phyloP scores from a whole-genome alignment of 345 rosid species.

The Gossypium turneri region DNA sequence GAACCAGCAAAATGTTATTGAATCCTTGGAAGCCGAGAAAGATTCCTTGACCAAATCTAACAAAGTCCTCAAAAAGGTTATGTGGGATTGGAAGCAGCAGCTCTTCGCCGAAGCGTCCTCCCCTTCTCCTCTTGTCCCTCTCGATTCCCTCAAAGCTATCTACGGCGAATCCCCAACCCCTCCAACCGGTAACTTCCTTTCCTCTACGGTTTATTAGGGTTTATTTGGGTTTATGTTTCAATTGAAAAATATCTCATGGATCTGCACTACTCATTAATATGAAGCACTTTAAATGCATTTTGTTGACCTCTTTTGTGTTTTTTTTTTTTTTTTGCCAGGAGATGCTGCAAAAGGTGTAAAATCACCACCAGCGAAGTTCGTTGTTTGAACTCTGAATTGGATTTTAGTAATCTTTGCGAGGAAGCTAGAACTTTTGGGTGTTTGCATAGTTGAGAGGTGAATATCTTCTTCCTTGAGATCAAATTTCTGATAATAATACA shows the following conservation, averaged over 20 bases:
- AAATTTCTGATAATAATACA: neutral
- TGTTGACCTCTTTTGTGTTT: neutral
- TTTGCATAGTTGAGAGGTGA: neutral
- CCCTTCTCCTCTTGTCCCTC: constrained; percentile 50
- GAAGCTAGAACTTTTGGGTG: neutral
- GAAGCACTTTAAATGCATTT: neutral
- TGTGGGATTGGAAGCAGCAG: constrained; percentile 93
- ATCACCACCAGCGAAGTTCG: constrained; percentile 26
- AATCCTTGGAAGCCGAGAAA: constrained; percentile 52
- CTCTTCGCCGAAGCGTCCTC: constrained; percentile 65
- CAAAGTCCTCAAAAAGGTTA: constrained; percentile 48
- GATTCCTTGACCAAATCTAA: constrained; percentile 50
- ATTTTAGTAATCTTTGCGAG: neutral
- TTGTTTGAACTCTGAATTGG: constrained; percentile 25
- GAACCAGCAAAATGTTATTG: constrained; percentile 56
- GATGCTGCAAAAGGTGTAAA: constrained; percentile 22
- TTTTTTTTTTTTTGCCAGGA: constrained; percentile 22
- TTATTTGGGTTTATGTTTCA: neutral
- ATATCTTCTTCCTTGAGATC: neutral
- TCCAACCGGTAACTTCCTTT: constrained; percentile 30
- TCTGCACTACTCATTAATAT: neutral
- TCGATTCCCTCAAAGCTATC: constrained; percentile 60
- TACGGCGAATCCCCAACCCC: constrained; percentile 57
- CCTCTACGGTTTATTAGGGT: too few species aligned
- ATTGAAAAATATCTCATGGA: neutral